Base-by-base conservation (phyloP, 2,329 filamentous ascomycete species). In the Stylonectria norvegica region DNA sequence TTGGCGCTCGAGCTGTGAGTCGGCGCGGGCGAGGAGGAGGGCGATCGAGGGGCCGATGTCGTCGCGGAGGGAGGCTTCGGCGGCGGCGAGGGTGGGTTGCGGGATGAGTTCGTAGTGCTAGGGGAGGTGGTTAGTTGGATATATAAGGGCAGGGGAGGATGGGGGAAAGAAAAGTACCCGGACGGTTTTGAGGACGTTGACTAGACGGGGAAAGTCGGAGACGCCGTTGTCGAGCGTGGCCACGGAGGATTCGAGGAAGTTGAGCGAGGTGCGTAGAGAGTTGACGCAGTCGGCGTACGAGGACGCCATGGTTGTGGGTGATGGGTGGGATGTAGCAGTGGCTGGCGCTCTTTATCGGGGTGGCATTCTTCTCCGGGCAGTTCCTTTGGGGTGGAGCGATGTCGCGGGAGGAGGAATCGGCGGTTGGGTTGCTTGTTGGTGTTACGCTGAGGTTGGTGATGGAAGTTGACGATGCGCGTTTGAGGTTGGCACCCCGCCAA, bases 61-160 rank as follows among this genome's bases (percentile, higher is more conserved):
- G 57, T 88, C 86, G 55, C 89, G 84, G 14, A 96, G 79, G 4
- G 88, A 83, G 51, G 86, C 75, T 65, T 96, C 90, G 20, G 90
- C 90, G 48, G 84, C 78, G 46, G 83, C 82, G 31, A 96, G 79
- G 36, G 86, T 86, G 10, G 85, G 80, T 61, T 95, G 88, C 12
- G 89, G 87, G 53, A 95, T 86, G 29, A 95, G 81, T 64, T 96
- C 90, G 67, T 95, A 96, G 69, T 95, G 90, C 84, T 94, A 47
- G 15, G 22, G 12, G 32, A 29, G 20, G 19, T 36, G 9, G 20
- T 38, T 39, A 36, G 33, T 9, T 17, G 15, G 15, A 25, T 16
- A 12, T n/a, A 12, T 19, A 17, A 19, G 27, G 34, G 7, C 16
- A 10, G 42, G 30, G 20, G 36, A 30, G 20, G 22, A 23, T 14